A percentile compares a stretch with the other conserved stretches of the same genome.
phyloP scores from a whole-genome alignment of 257 asterid species.

The Asclepias syriaca region DNA sequence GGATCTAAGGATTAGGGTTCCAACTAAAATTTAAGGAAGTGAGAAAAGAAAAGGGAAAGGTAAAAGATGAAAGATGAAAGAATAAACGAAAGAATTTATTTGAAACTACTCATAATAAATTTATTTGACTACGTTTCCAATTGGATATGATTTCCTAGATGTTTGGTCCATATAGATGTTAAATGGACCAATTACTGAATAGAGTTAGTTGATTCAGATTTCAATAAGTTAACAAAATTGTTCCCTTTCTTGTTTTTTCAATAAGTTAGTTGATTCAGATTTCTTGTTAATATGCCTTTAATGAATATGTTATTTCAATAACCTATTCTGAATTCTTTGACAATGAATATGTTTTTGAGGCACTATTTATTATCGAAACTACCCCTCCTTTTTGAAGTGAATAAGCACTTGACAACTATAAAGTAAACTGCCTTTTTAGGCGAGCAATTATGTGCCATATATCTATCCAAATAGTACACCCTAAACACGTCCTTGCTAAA shows the following conservation, averaged over 20 bases:
- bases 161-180: background rate
- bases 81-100: no score
- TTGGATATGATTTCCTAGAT: background rate
- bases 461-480: background rate
- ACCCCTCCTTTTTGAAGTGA: background rate
- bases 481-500: background rate
- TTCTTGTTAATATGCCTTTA: background rate
- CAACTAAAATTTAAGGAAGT: no score
- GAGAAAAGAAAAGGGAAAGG: no score
- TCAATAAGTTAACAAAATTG: background rate
- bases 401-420: background rate
- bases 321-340: background rate
- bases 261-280: background rate
- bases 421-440: background rate
- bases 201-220: background rate
- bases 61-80: no score
- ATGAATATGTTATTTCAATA: background rate
- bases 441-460: background rate
- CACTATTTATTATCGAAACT: no score
- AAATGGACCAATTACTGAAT: background rate
- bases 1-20: no score
- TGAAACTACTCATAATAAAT: background rate
- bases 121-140: background rate
- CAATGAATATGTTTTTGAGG: background rate
- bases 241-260: background rate